These are phyloP conservation scores for Nigrospora oryzae DNA, from an alignment of 2,329 filamentous ascomycete genomes.

Conservation along the genomic window DNA sequence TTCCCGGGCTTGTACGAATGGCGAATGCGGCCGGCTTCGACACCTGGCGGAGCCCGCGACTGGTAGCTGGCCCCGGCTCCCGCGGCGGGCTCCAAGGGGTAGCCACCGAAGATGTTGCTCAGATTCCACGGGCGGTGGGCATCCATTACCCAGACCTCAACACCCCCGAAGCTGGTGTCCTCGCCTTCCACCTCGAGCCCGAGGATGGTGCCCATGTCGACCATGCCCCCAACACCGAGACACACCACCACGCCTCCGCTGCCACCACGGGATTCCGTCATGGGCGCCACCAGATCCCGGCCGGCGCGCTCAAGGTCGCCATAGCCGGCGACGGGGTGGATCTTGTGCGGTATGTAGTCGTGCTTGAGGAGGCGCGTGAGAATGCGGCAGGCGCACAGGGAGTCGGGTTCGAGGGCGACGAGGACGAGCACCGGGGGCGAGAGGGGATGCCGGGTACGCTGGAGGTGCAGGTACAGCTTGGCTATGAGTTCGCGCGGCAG, in stretches of 20 bases:
- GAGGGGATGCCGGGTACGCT: conserved; percentile 78
- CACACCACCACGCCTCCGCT: conserved; percentile 86
- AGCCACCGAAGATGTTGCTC: conserved; percentile 82
- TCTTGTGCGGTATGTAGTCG: conserved; percentile 97
- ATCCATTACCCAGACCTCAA: conserved; percentile 93
- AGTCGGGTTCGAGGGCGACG: conserved; percentile 88
- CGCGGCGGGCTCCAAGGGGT: conserved; percentile 43
- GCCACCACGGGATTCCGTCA: conserved; percentile 79
- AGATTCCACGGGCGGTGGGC: conserved; percentile 90
- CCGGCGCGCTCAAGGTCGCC: conserved; percentile 77
- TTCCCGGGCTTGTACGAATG: conserved; percentile 66
- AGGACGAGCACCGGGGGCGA: conserved; percentile 87
- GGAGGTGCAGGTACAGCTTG: conserved; percentile 83
- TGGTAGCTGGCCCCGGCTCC: conserved; percentile 37
- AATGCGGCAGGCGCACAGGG: conserved; percentile 90
- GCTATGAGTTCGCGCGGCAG: conserved; percentile 83
- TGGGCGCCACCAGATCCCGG: conserved; percentile 68
- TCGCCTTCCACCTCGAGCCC: conserved; percentile 64
- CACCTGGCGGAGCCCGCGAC: conserved; percentile 51
- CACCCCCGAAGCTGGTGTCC: conserved; percentile 64
- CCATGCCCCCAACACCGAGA: conserved; percentile 83
- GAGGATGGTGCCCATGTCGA: conserved; percentile 75
- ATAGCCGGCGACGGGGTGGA: conserved; percentile 90
- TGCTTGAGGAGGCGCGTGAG: conserved; percentile 88
- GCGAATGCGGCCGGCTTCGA: conserved; percentile 65